Conservation (phyloP, 306 rosid species). For the Lathyrus tuberosus region DNA sequence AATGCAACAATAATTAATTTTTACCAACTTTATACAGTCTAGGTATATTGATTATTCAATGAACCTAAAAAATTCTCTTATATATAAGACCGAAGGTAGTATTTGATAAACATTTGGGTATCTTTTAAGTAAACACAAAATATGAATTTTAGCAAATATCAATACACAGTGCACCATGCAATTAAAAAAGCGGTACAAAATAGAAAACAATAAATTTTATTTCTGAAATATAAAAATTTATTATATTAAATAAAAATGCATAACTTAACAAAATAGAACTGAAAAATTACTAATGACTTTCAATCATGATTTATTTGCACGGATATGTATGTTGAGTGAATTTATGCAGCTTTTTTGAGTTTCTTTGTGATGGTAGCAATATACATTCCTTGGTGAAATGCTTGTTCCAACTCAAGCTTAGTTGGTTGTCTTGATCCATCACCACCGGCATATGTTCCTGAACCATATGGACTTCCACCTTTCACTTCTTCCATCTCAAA, state of each 20-base stretch:
- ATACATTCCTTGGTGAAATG: not conserved
- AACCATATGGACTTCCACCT: conserved; percentile 11
- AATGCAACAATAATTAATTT: no score
- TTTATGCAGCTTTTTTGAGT: not conserved
- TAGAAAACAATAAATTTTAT: not conserved
- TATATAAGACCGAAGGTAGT: no score
- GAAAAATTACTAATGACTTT: no score
- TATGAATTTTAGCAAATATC: no score
- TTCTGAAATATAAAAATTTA: not conserved
- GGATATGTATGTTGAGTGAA: not conserved
- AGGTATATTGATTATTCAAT: no score
- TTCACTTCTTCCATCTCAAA: not conserved
- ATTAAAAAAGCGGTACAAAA: not conserved
- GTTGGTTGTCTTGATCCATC: not conserved
- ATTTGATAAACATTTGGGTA: no score
- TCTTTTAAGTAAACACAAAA: no score
- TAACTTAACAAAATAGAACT: no score
- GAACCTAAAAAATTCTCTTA: no score
- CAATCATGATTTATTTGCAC: not conserved
- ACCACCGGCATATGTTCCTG: not conserved
- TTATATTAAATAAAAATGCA: not conserved
- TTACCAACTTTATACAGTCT: no score
- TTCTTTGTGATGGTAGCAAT: not conserved
- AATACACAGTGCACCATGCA: not conserved
- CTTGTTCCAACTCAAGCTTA: not conserved